Conservation (phyloP, 1,284 basidiomycete species). For the Fomitopsis betulina region DNA sequence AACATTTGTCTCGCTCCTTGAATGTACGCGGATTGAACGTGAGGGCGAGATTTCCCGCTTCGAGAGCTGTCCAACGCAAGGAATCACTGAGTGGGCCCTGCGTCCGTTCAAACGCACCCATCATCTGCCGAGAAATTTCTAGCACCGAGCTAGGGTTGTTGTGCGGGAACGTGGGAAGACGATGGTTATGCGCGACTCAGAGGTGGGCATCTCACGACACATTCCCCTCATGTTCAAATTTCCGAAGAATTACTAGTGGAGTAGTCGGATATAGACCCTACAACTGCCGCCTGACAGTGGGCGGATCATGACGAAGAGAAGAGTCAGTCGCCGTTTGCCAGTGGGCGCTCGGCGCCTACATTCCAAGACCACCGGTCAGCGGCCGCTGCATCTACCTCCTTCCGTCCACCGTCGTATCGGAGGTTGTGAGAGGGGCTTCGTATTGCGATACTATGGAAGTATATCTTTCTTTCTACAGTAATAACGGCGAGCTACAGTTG, state of each 20-base stretch:
- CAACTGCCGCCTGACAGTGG: neutral
- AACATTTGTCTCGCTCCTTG: too few species aligned
- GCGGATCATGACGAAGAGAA: neutral
- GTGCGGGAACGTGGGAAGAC: neutral
- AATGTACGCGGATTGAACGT: too few species aligned
- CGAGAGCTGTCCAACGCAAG: too few species aligned
- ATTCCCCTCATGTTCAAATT: neutral
- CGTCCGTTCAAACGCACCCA: too few species aligned
- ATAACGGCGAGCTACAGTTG: neutral
- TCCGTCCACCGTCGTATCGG: too few species aligned
- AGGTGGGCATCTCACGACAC: neutral
- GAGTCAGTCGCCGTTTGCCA: neutral
- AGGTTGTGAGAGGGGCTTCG: neutral
- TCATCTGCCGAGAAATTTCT: too few species aligned
- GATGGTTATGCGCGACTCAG: neutral
- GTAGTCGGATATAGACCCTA: neutral
- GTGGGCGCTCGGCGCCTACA: neutral
- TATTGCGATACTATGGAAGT: neutral
- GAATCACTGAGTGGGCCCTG: too few species aligned
- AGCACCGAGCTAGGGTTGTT: neutral
- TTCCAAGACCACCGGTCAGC: neutral
- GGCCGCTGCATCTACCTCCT: neutral
- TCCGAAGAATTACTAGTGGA: neutral
- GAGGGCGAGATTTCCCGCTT: too few species aligned
- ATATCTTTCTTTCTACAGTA: neutral